These are phyloP conservation scores for Trichoderma koningii DNA, from an alignment of 2,329 filamentous ascomycete species.

Conservation along the genomic window DNA sequence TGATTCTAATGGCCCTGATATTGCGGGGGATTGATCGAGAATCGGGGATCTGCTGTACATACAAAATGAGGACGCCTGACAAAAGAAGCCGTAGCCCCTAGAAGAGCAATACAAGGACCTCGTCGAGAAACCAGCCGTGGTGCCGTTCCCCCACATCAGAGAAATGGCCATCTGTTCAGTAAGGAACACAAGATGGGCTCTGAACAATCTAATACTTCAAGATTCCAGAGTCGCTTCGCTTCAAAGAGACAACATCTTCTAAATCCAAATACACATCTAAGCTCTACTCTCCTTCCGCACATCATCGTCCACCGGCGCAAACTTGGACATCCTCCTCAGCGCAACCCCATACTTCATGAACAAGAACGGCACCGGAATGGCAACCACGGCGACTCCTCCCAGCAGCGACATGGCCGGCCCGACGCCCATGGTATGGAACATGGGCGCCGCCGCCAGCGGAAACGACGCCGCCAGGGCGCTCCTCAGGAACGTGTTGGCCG, in stretches of 20 bases:
- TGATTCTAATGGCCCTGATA: background rate
- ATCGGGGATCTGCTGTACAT: background rate
- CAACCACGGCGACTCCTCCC: conserved; percentile 11
- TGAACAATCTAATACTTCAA: too few species aligned
- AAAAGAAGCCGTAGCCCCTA: too few species aligned
- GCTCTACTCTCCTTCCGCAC: background rate
- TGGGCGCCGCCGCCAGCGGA: conserved; percentile 53
- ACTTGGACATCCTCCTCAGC: conserved; percentile 3
- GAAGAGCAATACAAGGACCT: too few species aligned
- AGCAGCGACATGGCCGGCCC: conserved; percentile 51
- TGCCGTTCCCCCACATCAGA: too few species aligned
- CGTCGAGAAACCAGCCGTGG: too few species aligned
- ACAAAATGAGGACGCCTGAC: too few species aligned
- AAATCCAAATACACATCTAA: background rate
- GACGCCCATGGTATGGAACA: background rate
- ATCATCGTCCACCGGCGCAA: conserved; percentile 7
- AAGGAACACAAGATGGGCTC: too few species aligned
- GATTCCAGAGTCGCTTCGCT: too few species aligned
- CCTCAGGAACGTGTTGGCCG: conserved; percentile 63
- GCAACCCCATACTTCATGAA: conserved; percentile 12
- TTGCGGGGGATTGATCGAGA: background rate
- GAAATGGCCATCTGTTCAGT: too few species aligned
- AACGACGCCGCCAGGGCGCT: conserved; percentile 59
- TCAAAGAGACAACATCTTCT: background rate
- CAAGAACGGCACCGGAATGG: conserved; percentile 18